phyloP scores from a whole-genome alignment of 164 flowering plant species.

The Santalum album region DNA sequence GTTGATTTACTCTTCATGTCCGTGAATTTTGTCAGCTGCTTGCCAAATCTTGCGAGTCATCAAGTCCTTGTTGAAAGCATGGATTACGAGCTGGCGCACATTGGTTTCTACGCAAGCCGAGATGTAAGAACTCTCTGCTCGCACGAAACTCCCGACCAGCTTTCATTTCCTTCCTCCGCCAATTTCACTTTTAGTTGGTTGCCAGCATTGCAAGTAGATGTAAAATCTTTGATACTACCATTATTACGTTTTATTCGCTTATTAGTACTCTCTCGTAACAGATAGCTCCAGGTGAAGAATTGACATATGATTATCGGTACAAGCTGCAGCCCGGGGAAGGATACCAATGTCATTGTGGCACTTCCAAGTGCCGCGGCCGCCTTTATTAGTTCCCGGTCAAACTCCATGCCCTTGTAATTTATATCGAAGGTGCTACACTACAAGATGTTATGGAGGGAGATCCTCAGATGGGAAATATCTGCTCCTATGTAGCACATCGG shows the following conservation, averaged over 20 bases:
- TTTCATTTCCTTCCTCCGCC: too few relatives aligned
- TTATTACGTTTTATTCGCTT: too few relatives aligned
- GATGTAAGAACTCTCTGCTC: constrained; percentile 55
- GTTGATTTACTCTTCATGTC: constrained; percentile 1
- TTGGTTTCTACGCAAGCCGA: constrained; percentile 81
- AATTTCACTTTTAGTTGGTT: too few relatives aligned
- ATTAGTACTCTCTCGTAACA: constrained; percentile 17
- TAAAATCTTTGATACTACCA: too few relatives aligned
- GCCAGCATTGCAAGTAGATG: too few relatives aligned
- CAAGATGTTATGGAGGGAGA: not conserved
- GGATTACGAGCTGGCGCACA: constrained; percentile 81
- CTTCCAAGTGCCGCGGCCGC: constrained; percentile 69
- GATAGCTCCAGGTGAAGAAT: constrained; percentile 78
- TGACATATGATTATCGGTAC: constrained; percentile 52
- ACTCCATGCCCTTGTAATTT: not conserved
- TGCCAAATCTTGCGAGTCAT: constrained; percentile 73
- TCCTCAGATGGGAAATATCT: not conserved
- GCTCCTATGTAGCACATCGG: not conserved
- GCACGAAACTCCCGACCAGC: too few relatives aligned
- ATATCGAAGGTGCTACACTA: not conserved
- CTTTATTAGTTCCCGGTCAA: constrained; percentile 21
- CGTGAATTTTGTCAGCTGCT: constrained; percentile 53
- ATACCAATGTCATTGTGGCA: constrained; percentile 56
- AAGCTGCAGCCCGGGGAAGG: constrained; percentile 47
- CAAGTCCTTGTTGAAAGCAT: constrained; percentile 93